phyloP scores from a whole-genome alignment of 176 grass and related monocot species.

The Elymus sibiricus region DNA sequence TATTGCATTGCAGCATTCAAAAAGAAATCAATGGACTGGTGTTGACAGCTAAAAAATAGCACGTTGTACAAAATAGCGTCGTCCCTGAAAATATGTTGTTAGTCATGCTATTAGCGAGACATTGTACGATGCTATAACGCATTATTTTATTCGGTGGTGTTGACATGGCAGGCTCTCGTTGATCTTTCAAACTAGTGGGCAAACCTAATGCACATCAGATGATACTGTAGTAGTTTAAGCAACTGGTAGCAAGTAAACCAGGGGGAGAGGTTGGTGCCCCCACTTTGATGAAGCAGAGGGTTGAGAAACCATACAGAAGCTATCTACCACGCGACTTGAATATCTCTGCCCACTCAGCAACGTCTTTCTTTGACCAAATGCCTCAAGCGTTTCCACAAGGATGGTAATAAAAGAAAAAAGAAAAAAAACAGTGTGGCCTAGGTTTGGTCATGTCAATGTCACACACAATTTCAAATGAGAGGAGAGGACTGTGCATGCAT shows the following conservation, averaged over 20 bases:
- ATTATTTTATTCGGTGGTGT: too few species aligned
- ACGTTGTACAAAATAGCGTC: too few species aligned
- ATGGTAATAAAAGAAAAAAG: slow-evolving; percentile 3
- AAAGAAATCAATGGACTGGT: slow-evolving; percentile 2
- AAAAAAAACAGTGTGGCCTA: slow-evolving; percentile 14
- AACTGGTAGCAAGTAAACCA: slow-evolving; percentile 25
- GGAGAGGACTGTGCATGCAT: slow-evolving; percentile 21
- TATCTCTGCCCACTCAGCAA: slow-evolving; percentile 10
- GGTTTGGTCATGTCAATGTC: slow-evolving; percentile 62
- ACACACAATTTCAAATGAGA: slow-evolving; percentile 43
- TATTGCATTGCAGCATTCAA: slow-evolving; percentile 11
- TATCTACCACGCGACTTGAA: slow-evolving; percentile 41
- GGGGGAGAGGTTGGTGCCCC: background rate
- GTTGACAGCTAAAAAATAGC: too few species aligned
- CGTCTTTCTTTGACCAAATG: slow-evolving; percentile 61
- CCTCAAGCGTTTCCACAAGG: slow-evolving; percentile 7
- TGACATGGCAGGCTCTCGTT: slow-evolving; percentile 14
- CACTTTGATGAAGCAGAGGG: slow-evolving; percentile 23
- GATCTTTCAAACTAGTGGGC: slow-evolving; percentile 5
- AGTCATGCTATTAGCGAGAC: too few species aligned
- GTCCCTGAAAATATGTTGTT: too few species aligned
- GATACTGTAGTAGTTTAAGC: background rate
- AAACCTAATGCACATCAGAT: slow-evolving; percentile 25
- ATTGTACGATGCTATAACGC: too few species aligned
- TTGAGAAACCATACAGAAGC: slow-evolving; percentile 25